Evolutionary conservation across 352 stramenopile species (phyloP), one percentile per base, ranked within the genome.

Genomic region (Globisporangium barbulae): DNA sequence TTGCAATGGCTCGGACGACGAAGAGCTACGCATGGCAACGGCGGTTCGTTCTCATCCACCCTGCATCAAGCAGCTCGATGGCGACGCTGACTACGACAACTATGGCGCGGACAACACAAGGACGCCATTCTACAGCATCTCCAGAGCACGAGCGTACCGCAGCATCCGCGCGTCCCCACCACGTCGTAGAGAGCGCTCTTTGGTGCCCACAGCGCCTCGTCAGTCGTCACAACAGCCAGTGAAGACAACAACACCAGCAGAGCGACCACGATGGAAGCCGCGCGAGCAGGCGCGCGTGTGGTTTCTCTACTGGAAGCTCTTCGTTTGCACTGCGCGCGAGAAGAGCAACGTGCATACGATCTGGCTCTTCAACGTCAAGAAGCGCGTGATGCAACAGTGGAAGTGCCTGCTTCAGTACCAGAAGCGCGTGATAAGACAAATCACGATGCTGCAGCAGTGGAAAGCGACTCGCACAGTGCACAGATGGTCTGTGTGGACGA

Each of bases 271-370:
- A 5, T 15, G 17, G 37, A 48, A 48, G 19, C 19, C 37, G 6
- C 48, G 15, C 31, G 37, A 67, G 44, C 28, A 19, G 1, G n/a
- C 30, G 19, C 59, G 53, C 19, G 39, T 59, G 41, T 77, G 50
- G 59, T 78, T 83, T 58, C 63, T 69, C 9, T 63, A 64, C 22
- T 83, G 75, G 75, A 71, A 68, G 35, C 37, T 39, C 30, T 78
- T 69, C 33, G 28, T 76, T 19, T 53, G 52, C 33, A 57, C 50
- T 13, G 57, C 35, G 6, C 48, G 42, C 31, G 64, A 79, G 37
- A 53, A 59, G 61, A 6, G 10, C 63, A 71, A 61, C 8, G 42
- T 59, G 41, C 56, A 21, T 22, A 49, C 22, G 61, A 56, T 61
- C 31, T 63, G 44, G 35, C 30, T 64, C 19, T 41, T 42, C 17